Percentiles rank a stretch among this genome's conserved stretches.
phyloP scores from a whole-genome alignment of 371 early-diverging fungal genomes.

The Mortierella sp. region DNA sequence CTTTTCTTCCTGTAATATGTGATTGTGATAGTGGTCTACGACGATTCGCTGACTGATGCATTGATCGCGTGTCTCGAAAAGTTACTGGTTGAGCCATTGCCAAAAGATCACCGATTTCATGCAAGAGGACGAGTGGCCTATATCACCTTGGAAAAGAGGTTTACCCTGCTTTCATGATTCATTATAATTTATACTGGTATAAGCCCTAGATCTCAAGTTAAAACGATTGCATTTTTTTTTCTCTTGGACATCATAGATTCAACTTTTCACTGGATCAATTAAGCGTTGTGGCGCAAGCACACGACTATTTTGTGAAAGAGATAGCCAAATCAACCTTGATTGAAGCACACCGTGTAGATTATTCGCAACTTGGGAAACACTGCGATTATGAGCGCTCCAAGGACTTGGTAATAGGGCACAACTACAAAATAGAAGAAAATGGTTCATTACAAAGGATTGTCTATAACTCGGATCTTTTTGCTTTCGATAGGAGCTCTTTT shows the following conservation, averaged over 20 bases:
- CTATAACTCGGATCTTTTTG: too few relatives aligned
- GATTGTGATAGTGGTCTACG: conserved; percentile 33
- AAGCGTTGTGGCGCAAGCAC: conserved; percentile 41
- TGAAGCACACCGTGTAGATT: conserved; percentile 20
- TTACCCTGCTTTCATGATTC: background rate
- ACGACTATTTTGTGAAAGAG: conserved; percentile 38
- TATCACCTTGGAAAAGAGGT: conserved; percentile 49
- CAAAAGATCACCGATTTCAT: conserved; percentile 25
- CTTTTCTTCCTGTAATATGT: background rate
- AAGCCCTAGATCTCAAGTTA: too few relatives aligned
- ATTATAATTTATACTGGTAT: too few relatives aligned
- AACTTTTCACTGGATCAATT: conserved; percentile 44
- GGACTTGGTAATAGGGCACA: conserved; percentile 24
- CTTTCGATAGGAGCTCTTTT: conserved; percentile 5
- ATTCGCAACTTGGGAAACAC: conserved; percentile 4
- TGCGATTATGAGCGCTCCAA: conserved; percentile 45
- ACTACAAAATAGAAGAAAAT: background rate
- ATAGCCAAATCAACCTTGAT: conserved; percentile 16
- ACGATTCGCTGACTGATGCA: conserved; percentile 43
- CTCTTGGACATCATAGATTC: conserved; percentile 10
- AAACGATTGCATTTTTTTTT: background rate
- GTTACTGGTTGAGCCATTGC: conserved; percentile 28
- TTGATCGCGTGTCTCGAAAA: conserved; percentile 37
- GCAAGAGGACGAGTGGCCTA: conserved; percentile 29
- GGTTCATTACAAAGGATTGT: too few relatives aligned